Evolutionary conservation across 2,329 filamentous ascomycete species (phyloP), one percentile per base, ranked within the genome.

Genomic region (Dactylellina cionopaga): DNA sequence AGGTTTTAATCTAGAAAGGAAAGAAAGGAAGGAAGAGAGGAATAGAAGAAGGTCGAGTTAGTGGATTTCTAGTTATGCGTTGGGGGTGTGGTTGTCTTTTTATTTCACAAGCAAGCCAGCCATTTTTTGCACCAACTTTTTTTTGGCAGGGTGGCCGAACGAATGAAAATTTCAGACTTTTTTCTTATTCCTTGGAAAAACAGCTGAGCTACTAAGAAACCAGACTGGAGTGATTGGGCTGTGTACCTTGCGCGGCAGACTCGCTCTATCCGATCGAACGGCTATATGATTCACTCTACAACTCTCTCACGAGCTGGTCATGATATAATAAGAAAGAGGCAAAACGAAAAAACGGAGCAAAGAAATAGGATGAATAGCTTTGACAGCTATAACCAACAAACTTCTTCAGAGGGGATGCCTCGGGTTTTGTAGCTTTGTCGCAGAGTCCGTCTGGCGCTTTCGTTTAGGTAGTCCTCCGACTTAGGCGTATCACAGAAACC

Each of bases 41-140:
- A n/a, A 52, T 41, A 44, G 27, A 51, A 62, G 46, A 51, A 43
- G 29, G 17, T n/a, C 24, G 19, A 41, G 58, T 71, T 35, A 35
- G 58, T 31, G n/a, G 17, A 5, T 35, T 13, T 54, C n/a, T 9
- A 41, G 31, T 33, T 19, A 41, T 62, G 62, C 37, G 65, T 70
- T 70, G 66, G 66, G 64, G 65, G 58, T 64, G 58, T 64, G 66
- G 66, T 71, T 54, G 66, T 51, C 51, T 64, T 64, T 71, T 64
- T 58, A 63, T 58, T 58, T 68, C 11, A 25, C 19, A 24, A 24
- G 29, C 29, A 29, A 15, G 22, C 47, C 56, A 63, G 31, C 47
- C 46, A 19, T 41, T 69, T 69, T 60, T 35, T 47, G 33, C 41
- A 64, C 66, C 56, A 51, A n/a, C n/a, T n/a, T n/a, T n/a, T n/a